Base-by-base conservation (phyloP, 2,329 filamentous ascomycete genomes). In the Lachnellula willkommii region DNA sequence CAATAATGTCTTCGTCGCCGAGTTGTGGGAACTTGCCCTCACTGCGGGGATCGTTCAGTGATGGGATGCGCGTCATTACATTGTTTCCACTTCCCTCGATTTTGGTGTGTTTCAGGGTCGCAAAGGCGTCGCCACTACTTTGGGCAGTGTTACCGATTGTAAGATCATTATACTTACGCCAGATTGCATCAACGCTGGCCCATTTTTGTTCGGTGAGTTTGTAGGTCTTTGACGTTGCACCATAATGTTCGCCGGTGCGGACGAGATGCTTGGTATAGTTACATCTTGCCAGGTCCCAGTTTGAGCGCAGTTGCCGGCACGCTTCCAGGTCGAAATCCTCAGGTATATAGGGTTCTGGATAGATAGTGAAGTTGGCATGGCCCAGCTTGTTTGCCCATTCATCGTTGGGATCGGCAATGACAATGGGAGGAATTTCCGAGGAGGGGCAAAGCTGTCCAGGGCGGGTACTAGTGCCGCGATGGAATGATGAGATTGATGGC, bases 211-310 rank as follows among this genome's bases (percentile, higher is more conserved):
- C 86, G 0, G 92, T 96, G 55, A 94, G 79, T 51, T 80, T 82
- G 73, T 92, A 96, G 54, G 89, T 94, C 70, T 90, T 94, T 53
- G 91, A 96, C 0, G 90, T 96, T 36, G 86, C 79, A 15, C 92
- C 91, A 65, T 95, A 95, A 72, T 96, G 90, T 72, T 96, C 92
- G 54, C 89, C 88, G 0, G 89, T 94, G 56, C 90, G 88, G 11
- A 90, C 88, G 20, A 95, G 82, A 67, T 96, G 92, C 71, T 92
- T 93, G 63, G 89, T 89, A 74, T 92, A 96, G 70, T 95, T 94
- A 70, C 83, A 82, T 50, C 90, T 83, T 28, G 93, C 93, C 36
- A 82, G 74, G 65, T 93, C 87, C 91, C 92, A 96, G 66, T 95
- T 88, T 6, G 82, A 78, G 51, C 88, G 84, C 50, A 96, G 78